Evolutionary conservation across 106 monocot genomes (phyloP).

Genomic region (Agapanthus africanus): DNA sequence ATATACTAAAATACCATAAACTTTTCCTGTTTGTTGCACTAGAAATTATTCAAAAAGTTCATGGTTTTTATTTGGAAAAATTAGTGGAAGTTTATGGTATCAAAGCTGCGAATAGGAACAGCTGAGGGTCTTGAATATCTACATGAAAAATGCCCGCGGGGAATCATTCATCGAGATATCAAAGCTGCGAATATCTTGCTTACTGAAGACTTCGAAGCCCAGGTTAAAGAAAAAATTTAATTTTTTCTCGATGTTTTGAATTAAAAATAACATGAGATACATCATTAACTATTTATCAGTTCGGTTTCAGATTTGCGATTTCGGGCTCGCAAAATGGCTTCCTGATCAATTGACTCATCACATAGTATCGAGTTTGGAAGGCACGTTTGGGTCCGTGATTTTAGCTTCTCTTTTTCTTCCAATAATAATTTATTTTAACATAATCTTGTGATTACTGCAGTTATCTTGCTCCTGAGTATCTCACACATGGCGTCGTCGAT

Average conservation of each 20-base stretch:
- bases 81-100: too few species aligned
- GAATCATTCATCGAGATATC: conserved; percentile 82
- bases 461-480: conserved; percentile 58
- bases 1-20: conserved; percentile 41
- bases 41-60: too few species aligned
- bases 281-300: background rate
- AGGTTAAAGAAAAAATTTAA: too few species aligned
- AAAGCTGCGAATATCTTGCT: conserved; percentile 81
- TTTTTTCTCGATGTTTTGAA: too few species aligned
- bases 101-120: conserved; percentile 40
- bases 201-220: conserved; percentile 58
- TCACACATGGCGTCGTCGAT: conserved; percentile 7
- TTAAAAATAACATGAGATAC: background rate
- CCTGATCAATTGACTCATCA: conserved; percentile 70
- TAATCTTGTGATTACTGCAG: conserved; percentile 9
- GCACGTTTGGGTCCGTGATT: conserved; percentile 63
- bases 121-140: conserved; percentile 72
- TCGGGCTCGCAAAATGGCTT: conserved; percentile 89
- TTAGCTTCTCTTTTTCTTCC: too few species aligned
- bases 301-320: conserved; percentile 68
- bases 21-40: too few species aligned
- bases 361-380: conserved; percentile 49
- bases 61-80: too few species aligned
- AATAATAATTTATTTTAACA: background rate
- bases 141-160: conserved; percentile 58